These are phyloP conservation scores for Sutorius eximius DNA, from an alignment of 1,284 basidiomycete species.

Conservation along the genomic window DNA sequence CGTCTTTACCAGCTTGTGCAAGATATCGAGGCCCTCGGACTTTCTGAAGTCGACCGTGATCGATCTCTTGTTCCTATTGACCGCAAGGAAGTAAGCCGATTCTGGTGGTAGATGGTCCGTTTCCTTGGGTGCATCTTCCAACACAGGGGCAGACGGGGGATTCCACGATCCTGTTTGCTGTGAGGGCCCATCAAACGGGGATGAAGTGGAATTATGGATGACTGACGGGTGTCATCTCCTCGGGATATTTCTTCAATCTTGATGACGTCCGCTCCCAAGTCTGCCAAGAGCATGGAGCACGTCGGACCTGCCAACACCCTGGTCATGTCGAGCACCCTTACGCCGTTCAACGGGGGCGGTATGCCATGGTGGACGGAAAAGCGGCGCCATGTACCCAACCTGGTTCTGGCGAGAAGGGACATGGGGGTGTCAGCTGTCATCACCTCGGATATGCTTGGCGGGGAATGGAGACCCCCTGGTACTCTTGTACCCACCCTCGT, in stretches of 20 bases:
- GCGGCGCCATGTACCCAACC: conserved; percentile 3
- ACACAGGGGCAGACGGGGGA: conserved; percentile 73
- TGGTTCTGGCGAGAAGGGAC: conserved; percentile 1
- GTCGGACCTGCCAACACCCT: conserved; percentile 89
- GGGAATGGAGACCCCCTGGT: conserved; percentile 23
- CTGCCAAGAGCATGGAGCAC: conserved; percentile 86
- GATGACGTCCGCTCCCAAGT: conserved; percentile 89
- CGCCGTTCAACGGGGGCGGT: conserved; percentile 74
- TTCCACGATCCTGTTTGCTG: conserved; percentile 65
- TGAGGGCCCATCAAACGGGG: conserved; percentile 12
- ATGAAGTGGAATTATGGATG: conserved; percentile 10
- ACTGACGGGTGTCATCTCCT: conserved; percentile 89
- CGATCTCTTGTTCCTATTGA: conserved; percentile 88
- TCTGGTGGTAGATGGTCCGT: conserved; percentile 79
- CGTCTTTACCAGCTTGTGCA: conserved; percentile 69
- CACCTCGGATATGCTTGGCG: not conserved
- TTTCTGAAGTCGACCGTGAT: conserved; percentile 88
- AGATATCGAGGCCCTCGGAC: conserved; percentile 73
- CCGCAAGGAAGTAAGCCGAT: conserved; percentile 89
- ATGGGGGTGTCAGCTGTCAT: conserved; percentile 32
- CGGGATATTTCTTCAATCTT: conserved; percentile 80
- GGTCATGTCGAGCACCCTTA: conserved; percentile 84
- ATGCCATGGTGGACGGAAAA: conserved; percentile 46
- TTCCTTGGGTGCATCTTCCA: conserved; percentile 48
- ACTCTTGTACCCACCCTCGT: not conserved